These are phyloP conservation scores for Penicillium decumbens DNA, from an alignment of 2,329 filamentous ascomycete genomes.

Conservation along the genomic window DNA sequence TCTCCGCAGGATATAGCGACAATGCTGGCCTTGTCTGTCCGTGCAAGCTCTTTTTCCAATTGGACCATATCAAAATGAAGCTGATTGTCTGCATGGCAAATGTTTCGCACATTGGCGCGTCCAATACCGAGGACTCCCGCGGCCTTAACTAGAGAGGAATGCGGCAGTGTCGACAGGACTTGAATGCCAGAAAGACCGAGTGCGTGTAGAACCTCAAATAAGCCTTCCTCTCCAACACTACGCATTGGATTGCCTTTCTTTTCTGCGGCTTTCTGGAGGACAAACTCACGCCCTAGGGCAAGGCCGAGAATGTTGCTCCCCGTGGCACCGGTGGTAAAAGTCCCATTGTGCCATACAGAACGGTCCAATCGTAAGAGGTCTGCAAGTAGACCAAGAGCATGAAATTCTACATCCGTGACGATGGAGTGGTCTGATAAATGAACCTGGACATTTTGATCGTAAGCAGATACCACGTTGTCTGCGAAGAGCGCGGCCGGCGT, in stretches of 20 bases:
- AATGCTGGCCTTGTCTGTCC: constrained; percentile 60
- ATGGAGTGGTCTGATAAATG: constrained; percentile 73
- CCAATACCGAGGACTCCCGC: constrained; percentile 78
- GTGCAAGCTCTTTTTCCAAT: constrained; percentile 58
- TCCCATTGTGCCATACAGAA: constrained; percentile 63
- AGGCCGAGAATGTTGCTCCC: constrained; percentile 62
- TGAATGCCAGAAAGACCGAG: constrained; percentile 66
- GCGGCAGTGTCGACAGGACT: constrained; percentile 73
- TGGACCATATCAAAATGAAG: constrained; percentile 66
- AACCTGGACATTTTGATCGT: constrained; percentile 80
- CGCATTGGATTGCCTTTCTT: constrained; percentile 27
- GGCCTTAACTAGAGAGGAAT: constrained; percentile 80
- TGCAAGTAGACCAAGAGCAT: constrained; percentile 64
- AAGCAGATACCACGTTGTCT: constrained; percentile 73
- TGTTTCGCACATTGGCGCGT: constrained; percentile 59
- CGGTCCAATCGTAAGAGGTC: constrained; percentile 60
- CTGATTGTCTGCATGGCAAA: constrained; percentile 49
- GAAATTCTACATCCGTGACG: constrained; percentile 70
- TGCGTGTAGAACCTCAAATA: constrained; percentile 60
- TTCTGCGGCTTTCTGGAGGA: constrained; percentile 42
- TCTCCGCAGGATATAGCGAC: constrained; percentile 80
- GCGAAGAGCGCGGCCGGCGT: constrained; percentile 76
- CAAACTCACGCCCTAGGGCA: constrained; percentile 64
- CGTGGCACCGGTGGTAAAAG: constrained; percentile 72
- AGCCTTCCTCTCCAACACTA: constrained; percentile 64